Evolutionary conservation across 1,139 yeast species (phyloP), one percentile per base, ranked within the genome.

Genomic region (Chernovozyma aurita): DNA sequence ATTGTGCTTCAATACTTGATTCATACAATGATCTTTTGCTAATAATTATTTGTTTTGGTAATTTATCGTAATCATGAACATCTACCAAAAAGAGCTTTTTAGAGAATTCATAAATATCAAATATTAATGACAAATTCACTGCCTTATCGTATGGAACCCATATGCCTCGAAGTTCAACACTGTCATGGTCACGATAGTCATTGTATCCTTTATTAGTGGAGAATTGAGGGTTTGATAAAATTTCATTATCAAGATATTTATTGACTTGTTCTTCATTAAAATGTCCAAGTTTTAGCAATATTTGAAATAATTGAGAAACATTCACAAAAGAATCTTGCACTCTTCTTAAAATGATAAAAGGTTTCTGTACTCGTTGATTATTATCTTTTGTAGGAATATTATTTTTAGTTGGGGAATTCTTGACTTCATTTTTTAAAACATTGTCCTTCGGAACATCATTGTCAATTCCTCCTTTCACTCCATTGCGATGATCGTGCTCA

Each of bases 121-220:
- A 65, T 38, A 59, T 60, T 25, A 61, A 50, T n/a, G 73, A 67
- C 18, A 68, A 45, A 17, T 53, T 44, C 16, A 70, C 72, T 0
- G 75, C 74, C 43, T 58, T 63, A 41, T 69, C 75, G 48, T 67
- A 70, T 3, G 75, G 63, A 20, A 70, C 55, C 75, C 75, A 70
- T 17, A 67, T 41, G 0, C 76, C 76, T 27, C 57, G 49, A 22
- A 69, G 42, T 28, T 41, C 44, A 5, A 41, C 29, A 37, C 58
- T 57, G 16, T 52, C 57, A 43, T 61, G 60, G 7, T 44, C 34
- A 3, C 61, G 45, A 31, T 52, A 58, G 47, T 70, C 72, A 16
- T 48, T 47, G 21, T 40, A 40, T 15, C 34, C 34, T 13, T 26
- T 24, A 4, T 31, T 30, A 3, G 37, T 14, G 13, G 38, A 32